phyloP scores from a whole-genome alignment of 345 rosid genomes.

The Xanthoceras sorbifolium region DNA sequence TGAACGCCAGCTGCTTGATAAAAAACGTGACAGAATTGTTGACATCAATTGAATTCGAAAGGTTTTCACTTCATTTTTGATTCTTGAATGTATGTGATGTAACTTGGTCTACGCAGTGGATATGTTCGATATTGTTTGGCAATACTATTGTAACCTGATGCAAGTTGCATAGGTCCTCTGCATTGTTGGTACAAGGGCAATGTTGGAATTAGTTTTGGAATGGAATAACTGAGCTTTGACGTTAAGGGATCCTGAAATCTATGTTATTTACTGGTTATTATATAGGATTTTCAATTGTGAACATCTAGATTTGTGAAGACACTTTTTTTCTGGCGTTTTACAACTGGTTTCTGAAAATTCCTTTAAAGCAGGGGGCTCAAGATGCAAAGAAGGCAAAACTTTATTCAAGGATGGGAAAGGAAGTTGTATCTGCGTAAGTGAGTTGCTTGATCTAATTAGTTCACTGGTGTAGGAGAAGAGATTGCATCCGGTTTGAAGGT shows the following conservation, averaged over 20 bases:
- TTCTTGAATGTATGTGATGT: neutral
- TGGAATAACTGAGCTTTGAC: neutral
- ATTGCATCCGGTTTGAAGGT: too few relatives aligned
- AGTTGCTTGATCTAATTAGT: conserved; percentile 6
- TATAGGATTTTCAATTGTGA: conserved; percentile 5
- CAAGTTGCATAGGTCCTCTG: neutral
- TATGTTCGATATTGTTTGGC: too few relatives aligned
- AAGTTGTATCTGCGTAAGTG: conserved; percentile 92
- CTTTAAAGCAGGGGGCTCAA: conserved; percentile 67
- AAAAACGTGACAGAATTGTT: conserved; percentile 19
- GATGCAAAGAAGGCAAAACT: conserved; percentile 85
- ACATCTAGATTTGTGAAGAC: neutral
- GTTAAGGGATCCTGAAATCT: neutral
- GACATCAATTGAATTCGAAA: neutral
- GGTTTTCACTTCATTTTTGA: neutral
- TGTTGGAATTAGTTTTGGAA: neutral
- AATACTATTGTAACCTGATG: neutral
- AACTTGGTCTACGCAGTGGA: neutral
- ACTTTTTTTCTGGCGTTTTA: conserved; percentile 2
- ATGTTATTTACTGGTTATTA: neutral
- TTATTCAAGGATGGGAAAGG: conserved; percentile 77
- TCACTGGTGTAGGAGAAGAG: too few relatives aligned
- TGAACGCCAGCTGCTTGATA: conserved; percentile 38
- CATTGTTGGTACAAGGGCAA: too few relatives aligned
- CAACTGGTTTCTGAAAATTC: conserved; percentile 21